phyloP scores from a whole-genome alignment of 2,329 filamentous ascomycete species.

The Aspergillus arachidicola region DNA sequence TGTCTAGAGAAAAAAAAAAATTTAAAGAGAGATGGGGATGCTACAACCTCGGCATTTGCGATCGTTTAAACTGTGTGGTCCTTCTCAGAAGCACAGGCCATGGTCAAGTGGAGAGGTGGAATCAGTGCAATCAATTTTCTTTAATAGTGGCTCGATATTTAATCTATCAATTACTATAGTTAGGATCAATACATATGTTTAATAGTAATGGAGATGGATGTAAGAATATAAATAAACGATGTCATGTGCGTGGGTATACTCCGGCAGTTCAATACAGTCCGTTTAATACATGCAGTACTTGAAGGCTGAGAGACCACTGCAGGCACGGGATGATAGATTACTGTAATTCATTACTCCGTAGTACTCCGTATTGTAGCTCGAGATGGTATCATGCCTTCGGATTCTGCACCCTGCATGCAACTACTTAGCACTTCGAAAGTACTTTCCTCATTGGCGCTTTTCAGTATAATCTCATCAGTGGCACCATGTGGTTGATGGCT shows the following conservation, averaged over 20 bases:
- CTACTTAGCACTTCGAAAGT: background rate
- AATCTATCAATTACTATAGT: slow-evolving; percentile 1
- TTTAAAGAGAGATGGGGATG: background rate
- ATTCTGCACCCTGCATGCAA: background rate
- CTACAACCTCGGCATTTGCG: background rate
- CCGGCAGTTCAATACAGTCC: background rate
- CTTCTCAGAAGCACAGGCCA: background rate
- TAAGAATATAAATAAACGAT: background rate
- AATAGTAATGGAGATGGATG: background rate
- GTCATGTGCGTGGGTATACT: background rate
- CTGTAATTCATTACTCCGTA: background rate
- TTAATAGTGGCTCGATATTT: background rate
- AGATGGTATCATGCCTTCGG: background rate
- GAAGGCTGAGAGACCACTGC: background rate
- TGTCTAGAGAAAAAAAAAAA: background rate
- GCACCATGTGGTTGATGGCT: background rate
- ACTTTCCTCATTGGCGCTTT: background rate
- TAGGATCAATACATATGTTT: background rate
- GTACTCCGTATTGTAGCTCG: no score
- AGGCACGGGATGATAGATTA: background rate
- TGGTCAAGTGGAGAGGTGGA: background rate
- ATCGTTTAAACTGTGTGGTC: background rate
- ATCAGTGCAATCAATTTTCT: background rate
- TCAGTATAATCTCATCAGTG: background rate
- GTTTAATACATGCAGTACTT: background rate